Base-by-base conservation (phyloP, 352 stramenopile species). In the Globisporangium recalcitrans region DNA sequence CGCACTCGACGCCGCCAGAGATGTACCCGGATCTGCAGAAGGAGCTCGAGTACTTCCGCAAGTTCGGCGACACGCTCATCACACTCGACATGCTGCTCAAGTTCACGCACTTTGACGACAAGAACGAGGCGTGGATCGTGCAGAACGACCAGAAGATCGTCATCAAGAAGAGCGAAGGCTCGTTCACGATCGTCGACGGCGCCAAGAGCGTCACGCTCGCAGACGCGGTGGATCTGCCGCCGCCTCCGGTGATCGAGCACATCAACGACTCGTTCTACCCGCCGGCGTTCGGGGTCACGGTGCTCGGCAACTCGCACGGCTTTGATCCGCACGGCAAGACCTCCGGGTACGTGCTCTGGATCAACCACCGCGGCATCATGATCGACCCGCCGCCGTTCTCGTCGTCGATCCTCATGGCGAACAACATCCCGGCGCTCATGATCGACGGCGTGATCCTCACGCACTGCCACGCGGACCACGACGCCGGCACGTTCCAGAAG, bases 401-500 rank as follows among this genome's bases (percentile, higher is more conserved):
- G 38, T 93, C 82, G 22, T 88, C 82, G 16, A 90, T 96, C 44
- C 64, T 96, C 36, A 74, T 88, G 31, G 82, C 84, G 24, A 95
- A 91, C 70, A 93, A 91, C 58, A 96, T 96, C 52, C 81, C 86
- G 5, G 90, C 91, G 27, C 72, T 95, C 48, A 96, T 97, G 68
- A 98, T 98, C 67, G 93, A 98, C 62, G 95, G 91, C 27, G 96
- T 98, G 14, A 98, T 98, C 65, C 71, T 98, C 27, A 98, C 95
- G 16, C 95, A 98, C 70, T 98, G 94, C 64, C 95, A 98, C 68
- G 93, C 95, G 19, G 95, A 98, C 72, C 95, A 98, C 67, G 95
- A 98, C 71, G 95, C 95, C 42, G 95, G 95, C 29, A 97, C 95
- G 29, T 98, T 98, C 67, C 95, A 98, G 65, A 98, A 98, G 68